Conservation (phyloP, 768 basidiomycete species). For the Scleroderma citrinum region DNA sequence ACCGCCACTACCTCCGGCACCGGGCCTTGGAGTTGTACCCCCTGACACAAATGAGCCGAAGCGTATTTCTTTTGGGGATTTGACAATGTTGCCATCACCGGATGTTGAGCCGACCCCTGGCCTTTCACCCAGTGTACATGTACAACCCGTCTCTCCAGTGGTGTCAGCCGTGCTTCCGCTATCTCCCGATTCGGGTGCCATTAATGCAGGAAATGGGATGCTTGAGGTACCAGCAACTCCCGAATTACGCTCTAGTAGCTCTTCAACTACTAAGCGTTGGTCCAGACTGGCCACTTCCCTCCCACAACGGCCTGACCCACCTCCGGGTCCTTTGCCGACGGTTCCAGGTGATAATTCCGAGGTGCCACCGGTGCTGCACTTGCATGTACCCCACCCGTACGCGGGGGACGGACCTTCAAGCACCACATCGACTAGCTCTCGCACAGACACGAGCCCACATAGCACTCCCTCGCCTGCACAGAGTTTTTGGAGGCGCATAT, state of each 20-base stretch:
- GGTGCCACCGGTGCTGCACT: conserved; percentile 17
- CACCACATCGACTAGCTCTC: conserved; percentile 34
- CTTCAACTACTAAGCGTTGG: conserved; percentile 41
- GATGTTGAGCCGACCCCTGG: not conserved
- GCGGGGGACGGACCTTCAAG: conserved; percentile 30
- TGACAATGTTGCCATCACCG: not conserved
- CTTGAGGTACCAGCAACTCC: conserved; percentile 32
- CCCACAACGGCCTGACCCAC: conserved; percentile 51
- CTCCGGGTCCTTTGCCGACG: conserved; percentile 53
- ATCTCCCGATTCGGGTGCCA: conserved; percentile 3
- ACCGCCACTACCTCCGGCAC: not conserved
- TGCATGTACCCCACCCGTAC: conserved; percentile 27
- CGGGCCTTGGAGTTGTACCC: not conserved
- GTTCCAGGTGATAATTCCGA: conserved; percentile 28
- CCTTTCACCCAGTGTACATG: conserved; percentile 1
- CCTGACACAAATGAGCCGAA: conserved; percentile 2
- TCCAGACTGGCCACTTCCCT: conserved; percentile 43
- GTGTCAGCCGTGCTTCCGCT: not conserved
- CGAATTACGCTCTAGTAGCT: conserved; percentile 19
- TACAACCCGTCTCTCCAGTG: not conserved
- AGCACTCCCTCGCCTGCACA: conserved; percentile 43
- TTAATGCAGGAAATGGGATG: not conserved
- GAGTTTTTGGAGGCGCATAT: conserved; percentile 49
- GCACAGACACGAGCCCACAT: conserved; percentile 28
- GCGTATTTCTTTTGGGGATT: conserved; percentile 7